phyloP scores from a whole-genome alignment of 129 eudicot species.

The Dittrichia graveolens region DNA sequence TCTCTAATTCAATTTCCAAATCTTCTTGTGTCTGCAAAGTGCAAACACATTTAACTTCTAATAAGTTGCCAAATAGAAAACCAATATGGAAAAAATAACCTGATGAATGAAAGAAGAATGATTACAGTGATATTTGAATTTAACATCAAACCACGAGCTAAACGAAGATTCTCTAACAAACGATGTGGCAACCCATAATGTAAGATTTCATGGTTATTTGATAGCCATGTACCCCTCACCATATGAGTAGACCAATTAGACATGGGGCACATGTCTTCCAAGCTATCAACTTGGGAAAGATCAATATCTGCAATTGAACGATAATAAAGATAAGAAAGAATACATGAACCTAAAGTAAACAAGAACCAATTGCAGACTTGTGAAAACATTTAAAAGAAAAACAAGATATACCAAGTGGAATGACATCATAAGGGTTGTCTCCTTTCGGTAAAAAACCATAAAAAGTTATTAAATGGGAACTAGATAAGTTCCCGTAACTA shows the following conservation, averaged over 20 bases:
- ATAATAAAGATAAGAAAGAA: conserved; percentile 15
- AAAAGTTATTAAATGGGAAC: conserved; percentile 74
- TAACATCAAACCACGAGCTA: conserved; percentile 37
- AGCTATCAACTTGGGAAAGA: conserved; percentile 44
- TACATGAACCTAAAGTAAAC: not conserved
- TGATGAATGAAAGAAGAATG: conserved; percentile 1
- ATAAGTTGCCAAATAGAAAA: not conserved
- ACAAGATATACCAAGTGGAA: conserved; percentile 65
- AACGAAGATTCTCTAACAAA: conserved; percentile 59
- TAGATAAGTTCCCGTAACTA: conserved; percentile 77
- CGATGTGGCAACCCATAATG: conserved; percentile 82
- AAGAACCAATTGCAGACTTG: conserved; percentile 10
- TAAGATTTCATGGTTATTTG: conserved; percentile 62
- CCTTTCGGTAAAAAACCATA: conserved; percentile 78
- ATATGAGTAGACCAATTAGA: conserved; percentile 69
- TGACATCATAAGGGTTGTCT: conserved; percentile 75
- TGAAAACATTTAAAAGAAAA: not conserved
- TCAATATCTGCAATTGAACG: conserved; percentile 54
- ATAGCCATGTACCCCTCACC: conserved; percentile 92
- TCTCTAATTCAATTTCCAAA: conserved; percentile 61
- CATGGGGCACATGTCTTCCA: conserved; percentile 28
- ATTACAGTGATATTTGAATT: conserved; percentile 50
- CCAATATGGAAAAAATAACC: not conserved
- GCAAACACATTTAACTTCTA: conserved; percentile 18
- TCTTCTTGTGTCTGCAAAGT: conserved; percentile 59